Evolutionary conservation across 768 basidiomycete genomes (phyloP).

Genomic region (Trametes cinnabarina): DNA sequence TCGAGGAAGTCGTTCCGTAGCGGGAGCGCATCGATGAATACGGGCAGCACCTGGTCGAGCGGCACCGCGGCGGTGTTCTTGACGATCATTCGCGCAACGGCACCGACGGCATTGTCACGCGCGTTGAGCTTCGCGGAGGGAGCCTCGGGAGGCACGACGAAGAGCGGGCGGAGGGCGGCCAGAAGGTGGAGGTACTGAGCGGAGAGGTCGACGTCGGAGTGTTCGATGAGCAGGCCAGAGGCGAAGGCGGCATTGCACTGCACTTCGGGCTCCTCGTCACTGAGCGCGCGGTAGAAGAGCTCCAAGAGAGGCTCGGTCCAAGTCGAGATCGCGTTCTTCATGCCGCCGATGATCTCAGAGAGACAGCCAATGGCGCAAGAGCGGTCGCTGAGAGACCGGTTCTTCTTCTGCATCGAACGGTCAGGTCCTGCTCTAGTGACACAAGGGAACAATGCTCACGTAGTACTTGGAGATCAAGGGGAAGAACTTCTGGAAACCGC

Average conservation of each 20-base stretch:
- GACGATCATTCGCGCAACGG: slow-evolving; percentile 82
- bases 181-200: slow-evolving; percentile 80
- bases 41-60: slow-evolving; percentile 86
- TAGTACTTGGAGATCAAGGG: slow-evolving; percentile 91
- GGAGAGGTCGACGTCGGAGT: slow-evolving; percentile 78
- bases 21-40: slow-evolving; percentile 80
- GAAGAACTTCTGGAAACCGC: slow-evolving; percentile 82
- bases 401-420: slow-evolving; percentile 59
- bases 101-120: slow-evolving; percentile 95
- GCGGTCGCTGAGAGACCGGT: slow-evolving; percentile 84
- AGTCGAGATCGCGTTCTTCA: slow-evolving; percentile 83
- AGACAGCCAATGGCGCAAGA: slow-evolving; percentile 92
- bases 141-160: slow-evolving; percentile 61
- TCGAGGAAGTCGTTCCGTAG: slow-evolving; percentile 87
- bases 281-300: slow-evolving; percentile 79
- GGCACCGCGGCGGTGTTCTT: slow-evolving; percentile 79
- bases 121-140: slow-evolving; percentile 74
- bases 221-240: slow-evolving; percentile 84
- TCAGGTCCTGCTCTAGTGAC: neutral
- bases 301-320: slow-evolving; percentile 80
- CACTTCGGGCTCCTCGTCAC: slow-evolving; percentile 88
- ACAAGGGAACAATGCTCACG: slow-evolving; percentile 48
- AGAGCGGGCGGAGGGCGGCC: slow-evolving; percentile 75
- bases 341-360: slow-evolving; percentile 92
- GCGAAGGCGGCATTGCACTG: slow-evolving; percentile 97